A percentile compares a stretch with the other conserved stretches of the same genome.
Conservation (phyloP, 2,329 filamentous ascomycete genomes). For the Penicillium expansum region DNA sequence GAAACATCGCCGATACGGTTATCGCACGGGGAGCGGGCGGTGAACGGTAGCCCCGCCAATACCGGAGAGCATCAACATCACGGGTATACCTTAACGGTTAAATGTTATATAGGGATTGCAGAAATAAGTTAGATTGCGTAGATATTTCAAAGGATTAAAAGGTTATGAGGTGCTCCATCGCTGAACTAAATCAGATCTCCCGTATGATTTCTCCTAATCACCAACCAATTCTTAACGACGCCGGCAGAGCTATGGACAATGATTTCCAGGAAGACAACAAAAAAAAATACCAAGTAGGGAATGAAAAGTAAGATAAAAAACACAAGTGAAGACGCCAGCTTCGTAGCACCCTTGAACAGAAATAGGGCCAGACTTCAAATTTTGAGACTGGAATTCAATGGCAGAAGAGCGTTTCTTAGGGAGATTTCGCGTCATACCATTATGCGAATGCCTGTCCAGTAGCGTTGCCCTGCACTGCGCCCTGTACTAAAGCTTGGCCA, state of each 20-base stretch:
- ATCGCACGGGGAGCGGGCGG: slow-evolving; percentile 22
- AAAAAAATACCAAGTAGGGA: slow-evolving; percentile 13
- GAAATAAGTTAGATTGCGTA: neutral
- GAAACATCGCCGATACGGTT: slow-evolving; percentile 22
- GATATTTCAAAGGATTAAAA: slow-evolving; percentile 1
- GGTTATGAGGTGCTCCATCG: slow-evolving; percentile 6
- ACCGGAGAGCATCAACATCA: neutral
- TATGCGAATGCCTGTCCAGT: slow-evolving; percentile 29
- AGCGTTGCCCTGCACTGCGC: slow-evolving; percentile 18
- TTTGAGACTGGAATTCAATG: slow-evolving; percentile 13
- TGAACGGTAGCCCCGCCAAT: slow-evolving; percentile 15
- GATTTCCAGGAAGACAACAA: slow-evolving; percentile 19
- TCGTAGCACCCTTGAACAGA: slow-evolving; percentile 18
- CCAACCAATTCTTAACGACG: slow-evolving; percentile 27
- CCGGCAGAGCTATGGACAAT: slow-evolving; percentile 28
- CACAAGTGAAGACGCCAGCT: slow-evolving; percentile 12
- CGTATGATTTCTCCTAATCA: slow-evolving; percentile 19
- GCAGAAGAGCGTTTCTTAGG: neutral
- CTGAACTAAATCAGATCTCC: slow-evolving; percentile 8
- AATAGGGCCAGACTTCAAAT: slow-evolving; percentile 21
- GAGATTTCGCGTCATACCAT: slow-evolving; percentile 1
- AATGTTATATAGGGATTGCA: neutral
- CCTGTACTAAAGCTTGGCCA: slow-evolving; percentile 30
- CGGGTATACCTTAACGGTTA: neutral
- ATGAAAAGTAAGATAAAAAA: slow-evolving; percentile 3